Evolutionary conservation across 176 grass and related monocot species (phyloP).

Genomic region (Aegilops speltoides): DNA sequence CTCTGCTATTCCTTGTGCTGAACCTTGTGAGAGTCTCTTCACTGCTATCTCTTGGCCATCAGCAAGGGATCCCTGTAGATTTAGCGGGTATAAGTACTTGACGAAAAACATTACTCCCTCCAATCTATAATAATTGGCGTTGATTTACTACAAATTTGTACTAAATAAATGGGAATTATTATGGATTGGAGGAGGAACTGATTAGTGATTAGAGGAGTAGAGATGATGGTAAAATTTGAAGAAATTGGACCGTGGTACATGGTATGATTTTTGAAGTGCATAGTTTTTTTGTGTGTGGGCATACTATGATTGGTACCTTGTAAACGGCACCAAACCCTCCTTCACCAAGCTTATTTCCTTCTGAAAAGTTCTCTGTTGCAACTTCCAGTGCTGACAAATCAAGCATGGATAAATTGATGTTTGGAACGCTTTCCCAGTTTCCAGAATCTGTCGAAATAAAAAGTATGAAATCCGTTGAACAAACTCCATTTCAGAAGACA

Average conservation of each 20-base stretch:
- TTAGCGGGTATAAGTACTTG: no score
- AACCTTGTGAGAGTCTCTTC: conserved; percentile 27
- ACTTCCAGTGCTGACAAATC: conserved; percentile 29
- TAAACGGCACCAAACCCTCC: conserved; percentile 8
- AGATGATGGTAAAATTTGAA: no score
- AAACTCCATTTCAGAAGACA: background rate
- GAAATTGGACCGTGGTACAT: no score
- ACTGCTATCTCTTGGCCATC: conserved; percentile 30
- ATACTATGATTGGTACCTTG: conserved; percentile 24
- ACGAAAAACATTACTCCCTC: no score
- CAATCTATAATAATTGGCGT: no score
- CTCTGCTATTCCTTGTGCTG: conserved; percentile 43
- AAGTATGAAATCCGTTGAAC: background rate
- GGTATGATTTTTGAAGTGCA: no score
- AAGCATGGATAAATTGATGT: conserved; percentile 37
- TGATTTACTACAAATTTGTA: no score
- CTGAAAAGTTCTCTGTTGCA: conserved; percentile 43
- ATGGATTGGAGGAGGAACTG: no score
- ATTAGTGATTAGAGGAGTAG: no score
- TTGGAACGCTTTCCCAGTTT: conserved; percentile 18
- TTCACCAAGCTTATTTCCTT: conserved; percentile 53
- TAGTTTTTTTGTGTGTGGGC: no score
- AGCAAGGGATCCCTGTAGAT: conserved; percentile 17
- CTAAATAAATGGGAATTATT: no score
- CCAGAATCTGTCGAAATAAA: conserved; percentile 17